phyloP scores from a whole-genome alignment of 192 early-diverging fungal species.

The Cladochytrium replicatum region DNA sequence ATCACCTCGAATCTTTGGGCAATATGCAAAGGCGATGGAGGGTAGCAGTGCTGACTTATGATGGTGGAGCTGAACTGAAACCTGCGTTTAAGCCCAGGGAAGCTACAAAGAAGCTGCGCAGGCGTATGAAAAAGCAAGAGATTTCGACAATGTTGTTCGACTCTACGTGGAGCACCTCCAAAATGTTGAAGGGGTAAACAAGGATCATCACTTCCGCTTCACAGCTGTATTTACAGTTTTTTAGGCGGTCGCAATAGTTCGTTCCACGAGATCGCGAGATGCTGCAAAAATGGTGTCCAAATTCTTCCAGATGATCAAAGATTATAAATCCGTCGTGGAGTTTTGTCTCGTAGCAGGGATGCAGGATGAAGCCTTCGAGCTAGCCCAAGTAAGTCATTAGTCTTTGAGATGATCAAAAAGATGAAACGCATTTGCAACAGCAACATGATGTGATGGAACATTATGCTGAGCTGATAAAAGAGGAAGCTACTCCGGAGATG shows the following conservation, averaged over 20 bases:
- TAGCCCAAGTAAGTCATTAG: slow-evolving; percentile 25
- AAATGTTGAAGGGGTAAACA: slow-evolving; percentile 30
- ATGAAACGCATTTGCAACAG: slow-evolving; percentile 13
- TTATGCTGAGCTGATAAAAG: slow-evolving; percentile 37
- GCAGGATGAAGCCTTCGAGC: slow-evolving; percentile 44
- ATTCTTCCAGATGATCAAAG: slow-evolving; percentile 33
- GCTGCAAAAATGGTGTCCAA: slow-evolving; percentile 35
- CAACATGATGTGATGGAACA: slow-evolving; percentile 46
- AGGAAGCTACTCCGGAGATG: slow-evolving; percentile 26
- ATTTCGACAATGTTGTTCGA: slow-evolving; percentile 38
- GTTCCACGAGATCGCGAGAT: slow-evolving; percentile 39
- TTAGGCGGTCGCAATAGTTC: slow-evolving; percentile 32
- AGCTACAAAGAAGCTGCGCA: slow-evolving; percentile 34
- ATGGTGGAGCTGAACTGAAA: background rate
- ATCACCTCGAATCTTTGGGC: slow-evolving; percentile 29
- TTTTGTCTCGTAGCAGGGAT: slow-evolving; percentile 48
- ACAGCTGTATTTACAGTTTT: slow-evolving; percentile 7
- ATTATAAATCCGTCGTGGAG: slow-evolving; percentile 44
- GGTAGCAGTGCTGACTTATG: background rate
- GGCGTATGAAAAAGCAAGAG: slow-evolving; percentile 42
- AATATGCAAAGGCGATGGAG: slow-evolving; percentile 43
- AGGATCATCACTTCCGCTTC: background rate
- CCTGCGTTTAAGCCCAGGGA: slow-evolving; percentile 16
- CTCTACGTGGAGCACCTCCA: slow-evolving; percentile 38
- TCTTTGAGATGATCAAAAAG: too few species aligned